phyloP scores from a whole-genome alignment of 1,139 yeast species.

The Nakaseomyces sp. region DNA sequence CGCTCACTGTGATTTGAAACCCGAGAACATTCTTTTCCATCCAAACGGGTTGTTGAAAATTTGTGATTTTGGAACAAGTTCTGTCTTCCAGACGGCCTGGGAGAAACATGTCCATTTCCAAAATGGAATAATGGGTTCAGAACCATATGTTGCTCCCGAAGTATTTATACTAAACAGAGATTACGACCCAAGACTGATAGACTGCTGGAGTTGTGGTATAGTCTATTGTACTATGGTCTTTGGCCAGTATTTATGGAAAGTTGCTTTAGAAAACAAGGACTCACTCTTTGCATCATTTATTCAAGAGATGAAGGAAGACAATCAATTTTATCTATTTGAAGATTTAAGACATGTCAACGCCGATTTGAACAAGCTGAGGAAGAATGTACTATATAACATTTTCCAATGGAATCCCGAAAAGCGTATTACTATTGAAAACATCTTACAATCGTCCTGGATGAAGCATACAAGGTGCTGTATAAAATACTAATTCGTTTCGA shows the following conservation, averaged over 20 bases:
- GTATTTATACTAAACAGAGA: slow-evolving; percentile 37
- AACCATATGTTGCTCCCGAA: slow-evolving; percentile 69
- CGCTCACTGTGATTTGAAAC: slow-evolving; percentile 67
- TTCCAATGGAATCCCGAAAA: slow-evolving; percentile 47
- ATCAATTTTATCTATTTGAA: slow-evolving; percentile 29
- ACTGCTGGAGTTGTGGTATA: slow-evolving; percentile 64
- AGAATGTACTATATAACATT: slow-evolving; percentile 46
- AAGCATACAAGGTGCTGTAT: slow-evolving; percentile 41
- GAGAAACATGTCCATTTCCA: slow-evolving; percentile 46
- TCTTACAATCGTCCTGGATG: slow-evolving; percentile 46
- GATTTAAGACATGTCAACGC: slow-evolving; percentile 31
- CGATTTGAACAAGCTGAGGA: slow-evolving; percentile 37
- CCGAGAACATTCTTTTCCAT: slow-evolving; percentile 52
- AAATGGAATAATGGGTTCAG: slow-evolving; percentile 65
- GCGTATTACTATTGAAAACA: slow-evolving; percentile 38
- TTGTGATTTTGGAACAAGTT: slow-evolving; percentile 70
- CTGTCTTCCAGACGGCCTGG: slow-evolving; percentile 68
- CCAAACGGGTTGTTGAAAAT: slow-evolving; percentile 46
- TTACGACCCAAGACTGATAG: slow-evolving; percentile 56
- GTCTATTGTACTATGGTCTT: slow-evolving; percentile 45
- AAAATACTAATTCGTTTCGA: slow-evolving; percentile 16
- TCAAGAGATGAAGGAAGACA: slow-evolving; percentile 32
- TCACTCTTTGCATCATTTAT: slow-evolving; percentile 24
- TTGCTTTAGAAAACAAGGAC: slow-evolving; percentile 34
- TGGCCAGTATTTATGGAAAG: slow-evolving; percentile 46